Conservation (phyloP, 768 basidiomycete genomes). For the Suillus discolor region DNA sequence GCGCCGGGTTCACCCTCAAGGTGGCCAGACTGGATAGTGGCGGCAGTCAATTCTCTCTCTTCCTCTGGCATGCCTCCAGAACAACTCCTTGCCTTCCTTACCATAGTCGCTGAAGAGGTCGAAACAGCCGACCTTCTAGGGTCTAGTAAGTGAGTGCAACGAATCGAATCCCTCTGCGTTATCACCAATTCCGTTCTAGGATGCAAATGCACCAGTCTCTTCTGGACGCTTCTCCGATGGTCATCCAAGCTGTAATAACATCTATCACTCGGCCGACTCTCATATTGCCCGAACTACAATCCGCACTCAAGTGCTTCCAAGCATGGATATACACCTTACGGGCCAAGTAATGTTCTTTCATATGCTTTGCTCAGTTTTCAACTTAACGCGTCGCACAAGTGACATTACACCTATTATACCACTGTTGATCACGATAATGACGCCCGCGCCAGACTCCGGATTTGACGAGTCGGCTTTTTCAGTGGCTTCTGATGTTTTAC, state of each 20-base stretch:
- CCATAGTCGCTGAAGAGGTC: constrained; percentile 85
- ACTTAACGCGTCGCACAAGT: constrained; percentile 36
- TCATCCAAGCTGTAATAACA: constrained; percentile 64
- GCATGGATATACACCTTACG: constrained; percentile 79
- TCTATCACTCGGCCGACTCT: constrained; percentile 50
- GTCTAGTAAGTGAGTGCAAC: constrained; percentile 62
- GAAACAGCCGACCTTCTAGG: constrained; percentile 74
- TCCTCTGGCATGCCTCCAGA: constrained; percentile 59
- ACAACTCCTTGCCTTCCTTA: constrained; percentile 70
- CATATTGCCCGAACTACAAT: constrained; percentile 50
- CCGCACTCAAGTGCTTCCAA: constrained; percentile 79
- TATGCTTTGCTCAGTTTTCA: background rate
- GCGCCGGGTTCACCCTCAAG: constrained; percentile 56
- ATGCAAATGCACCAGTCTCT: constrained; percentile 66
- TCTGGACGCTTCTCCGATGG: constrained; percentile 67
- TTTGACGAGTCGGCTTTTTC: constrained; percentile 57
- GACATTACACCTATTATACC: constrained; percentile 72
- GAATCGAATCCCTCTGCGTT: background rate
- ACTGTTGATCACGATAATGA: constrained; percentile 54
- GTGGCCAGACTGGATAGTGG: constrained; percentile 80
- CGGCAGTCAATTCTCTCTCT: constrained; percentile 64
- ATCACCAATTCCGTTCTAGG: constrained; percentile 39
- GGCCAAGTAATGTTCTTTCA: constrained; percentile 52
- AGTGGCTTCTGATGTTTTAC: constrained; percentile 68
- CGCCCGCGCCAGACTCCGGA: constrained; percentile 36